Percentiles rank a stretch among this genome's conserved stretches.
Evolutionary conservation across 2,329 filamentous ascomycete genomes (phyloP).

Genomic region (Aureobasidium sp.): DNA sequence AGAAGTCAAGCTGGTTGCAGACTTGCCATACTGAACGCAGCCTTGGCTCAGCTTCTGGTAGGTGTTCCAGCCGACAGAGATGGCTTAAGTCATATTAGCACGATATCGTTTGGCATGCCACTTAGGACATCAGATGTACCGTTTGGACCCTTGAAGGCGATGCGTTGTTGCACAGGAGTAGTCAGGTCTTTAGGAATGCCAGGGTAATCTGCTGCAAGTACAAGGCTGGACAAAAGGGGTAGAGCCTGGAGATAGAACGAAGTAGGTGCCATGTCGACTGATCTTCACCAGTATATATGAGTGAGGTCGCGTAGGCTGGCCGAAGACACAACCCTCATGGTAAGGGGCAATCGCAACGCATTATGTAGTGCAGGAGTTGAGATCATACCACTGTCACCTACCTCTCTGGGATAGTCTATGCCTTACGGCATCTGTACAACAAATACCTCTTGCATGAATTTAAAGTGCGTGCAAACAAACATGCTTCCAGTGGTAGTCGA

Average conservation of each 20-base stretch:
- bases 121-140: slow-evolving; percentile 23
- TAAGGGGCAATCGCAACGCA: neutral
- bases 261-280: neutral
- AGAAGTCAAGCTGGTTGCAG: slow-evolving; percentile 29
- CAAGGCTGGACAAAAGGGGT: neutral
- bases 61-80: slow-evolving; percentile 49
- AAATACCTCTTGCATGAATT: neutral
- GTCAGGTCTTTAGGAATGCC: slow-evolving; percentile 41
- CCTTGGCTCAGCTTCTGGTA: slow-evolving; percentile 37
- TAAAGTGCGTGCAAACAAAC: neutral
- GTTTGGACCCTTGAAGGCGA: slow-evolving; percentile 42
- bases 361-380: neutral
- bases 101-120: neutral
- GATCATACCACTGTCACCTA: neutral
- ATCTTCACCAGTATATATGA: neutral
- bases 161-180: slow-evolving; percentile 47
- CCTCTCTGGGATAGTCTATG: neutral
- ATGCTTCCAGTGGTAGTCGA: neutral
- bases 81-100: slow-evolving; percentile 27
- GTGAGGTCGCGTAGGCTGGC: neutral
- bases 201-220: slow-evolving; percentile 29
- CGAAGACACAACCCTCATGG: too few relatives aligned
- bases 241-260: neutral
- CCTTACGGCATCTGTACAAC: neutral
- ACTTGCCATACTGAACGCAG: slow-evolving; percentile 46